Percentiles rank a stretch among this genome's conserved stretches.
These are phyloP conservation scores for Iris macrosiphon DNA, from an alignment of 106 monocot species.

Conservation along the genomic window DNA sequence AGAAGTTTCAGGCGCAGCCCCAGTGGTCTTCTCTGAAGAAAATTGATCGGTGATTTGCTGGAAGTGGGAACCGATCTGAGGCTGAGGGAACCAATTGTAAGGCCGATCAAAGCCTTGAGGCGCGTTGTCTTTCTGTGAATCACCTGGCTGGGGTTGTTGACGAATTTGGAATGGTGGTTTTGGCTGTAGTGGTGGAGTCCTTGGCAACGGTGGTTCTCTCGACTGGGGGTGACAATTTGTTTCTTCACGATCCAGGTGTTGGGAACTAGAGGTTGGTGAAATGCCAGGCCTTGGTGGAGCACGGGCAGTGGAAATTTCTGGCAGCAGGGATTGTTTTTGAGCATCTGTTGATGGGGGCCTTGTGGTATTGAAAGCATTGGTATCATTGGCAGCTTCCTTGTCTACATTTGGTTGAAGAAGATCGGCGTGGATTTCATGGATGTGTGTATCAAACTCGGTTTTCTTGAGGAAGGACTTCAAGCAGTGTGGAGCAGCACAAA, in stretches of 20 bases:
- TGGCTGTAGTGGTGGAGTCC: slow-evolving; percentile 23
- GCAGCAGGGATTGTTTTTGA: slow-evolving; percentile 44
- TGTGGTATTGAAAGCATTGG: slow-evolving; percentile 25
- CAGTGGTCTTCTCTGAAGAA: slow-evolving; percentile 19
- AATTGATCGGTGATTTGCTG: slow-evolving; percentile 30
- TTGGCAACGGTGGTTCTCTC: slow-evolving; percentile 45
- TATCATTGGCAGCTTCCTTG: slow-evolving; percentile 40
- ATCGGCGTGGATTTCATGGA: slow-evolving; percentile 57
- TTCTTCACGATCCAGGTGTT: slow-evolving; percentile 55
- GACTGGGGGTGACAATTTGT: slow-evolving; percentile 31
- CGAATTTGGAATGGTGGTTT: slow-evolving; percentile 27
- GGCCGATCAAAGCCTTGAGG: slow-evolving; percentile 33
- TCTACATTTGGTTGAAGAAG: slow-evolving; percentile 46
- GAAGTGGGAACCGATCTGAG: slow-evolving; percentile 9
- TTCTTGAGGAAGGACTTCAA: slow-evolving; percentile 82
- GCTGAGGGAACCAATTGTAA: slow-evolving; percentile 33
- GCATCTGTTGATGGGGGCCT: slow-evolving; percentile 35
- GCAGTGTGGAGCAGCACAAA: slow-evolving; percentile 93
- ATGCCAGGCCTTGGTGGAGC: slow-evolving; percentile 47
- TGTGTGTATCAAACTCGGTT: slow-evolving; percentile 63
- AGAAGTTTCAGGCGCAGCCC: slow-evolving; percentile 21
- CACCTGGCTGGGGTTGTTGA: slow-evolving; percentile 26
- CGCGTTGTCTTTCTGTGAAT: slow-evolving; percentile 30
- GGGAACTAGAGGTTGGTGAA: slow-evolving; percentile 57
- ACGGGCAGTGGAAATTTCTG: slow-evolving; percentile 69